Base-by-base conservation (phyloP, 2,329 filamentous ascomycete species). In the Aureobasidium sp. region DNA sequence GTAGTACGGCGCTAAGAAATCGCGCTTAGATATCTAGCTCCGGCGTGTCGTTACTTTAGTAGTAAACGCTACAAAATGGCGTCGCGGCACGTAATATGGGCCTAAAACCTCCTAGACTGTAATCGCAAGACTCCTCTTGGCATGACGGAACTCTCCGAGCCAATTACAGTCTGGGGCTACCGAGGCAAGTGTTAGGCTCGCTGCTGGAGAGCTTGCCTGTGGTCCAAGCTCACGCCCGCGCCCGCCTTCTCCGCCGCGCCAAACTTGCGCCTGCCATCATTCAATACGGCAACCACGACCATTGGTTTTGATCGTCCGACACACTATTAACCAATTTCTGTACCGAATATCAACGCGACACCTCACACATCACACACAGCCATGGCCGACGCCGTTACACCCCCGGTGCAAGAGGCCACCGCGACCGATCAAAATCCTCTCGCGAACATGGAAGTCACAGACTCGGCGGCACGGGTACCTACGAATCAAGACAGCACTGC, bases 301-400 rank as follows among this genome's bases (percentile, higher is more conserved):
- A 52, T 20, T 58, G 2, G 14, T 60, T 5, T 59, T 34, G 4
- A 25, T 27, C 9, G 2, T 5, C 22, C 12, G 8, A 5, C 7
- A 20, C 6, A 34, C 22, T 2, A 20, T n/a, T 36, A n/a, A 1
- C 20, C 29, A 34, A 20, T 25, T 59, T 22, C 8, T 29, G 8
- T 31, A 12, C 20, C 22, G 25, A 51, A 42, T 1, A 44, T 15
- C 5, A 9, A 27, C 29, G 31, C 47, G 31, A 36, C 59, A 52
- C 37, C 5, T n/a, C 7, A 17, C 12, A 11, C 7, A 37, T 17
- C 20, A 6, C 27, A 15, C n/a, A 45, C 27, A 57, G 42, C 0
- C 55, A 67, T 67, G 66, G 63, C 66, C 36, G 66, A 67, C 37
- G 59, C 66, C 22, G 64, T 64, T n/a, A 61, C 64, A 37, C 53